Evolutionary conservation across 2,329 filamentous ascomycete species (phyloP).

Genomic region (Colletotrichum orchidophilum): DNA sequence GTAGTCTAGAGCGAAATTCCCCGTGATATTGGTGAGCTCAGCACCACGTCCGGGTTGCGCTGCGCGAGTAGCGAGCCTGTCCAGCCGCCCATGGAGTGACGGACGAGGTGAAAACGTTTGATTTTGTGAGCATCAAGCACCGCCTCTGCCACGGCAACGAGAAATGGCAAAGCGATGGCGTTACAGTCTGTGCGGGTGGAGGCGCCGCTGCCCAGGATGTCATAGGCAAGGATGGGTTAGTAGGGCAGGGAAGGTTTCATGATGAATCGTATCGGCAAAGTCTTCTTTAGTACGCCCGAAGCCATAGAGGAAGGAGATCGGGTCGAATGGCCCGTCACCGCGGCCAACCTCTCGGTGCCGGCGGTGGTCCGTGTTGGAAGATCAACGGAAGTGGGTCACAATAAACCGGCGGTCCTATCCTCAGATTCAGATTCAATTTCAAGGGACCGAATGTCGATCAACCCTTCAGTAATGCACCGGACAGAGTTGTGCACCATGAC

Average conservation of each 20-base stretch:
- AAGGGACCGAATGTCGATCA: no score
- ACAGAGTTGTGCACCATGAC: not conserved
- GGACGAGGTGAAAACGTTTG: conserved; percentile 37
- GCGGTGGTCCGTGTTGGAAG: not conserved
- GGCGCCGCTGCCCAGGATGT: conserved; percentile 39
- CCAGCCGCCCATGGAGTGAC: conserved; percentile 42
- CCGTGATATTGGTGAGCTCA: conserved; percentile 40
- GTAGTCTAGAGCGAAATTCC: conserved; percentile 40
- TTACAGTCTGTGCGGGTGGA: conserved; percentile 33
- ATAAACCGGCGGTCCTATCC: not conserved
- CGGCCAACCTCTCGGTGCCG: not conserved
- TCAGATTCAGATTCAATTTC: no score
- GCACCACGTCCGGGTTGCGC: conserved; percentile 6
- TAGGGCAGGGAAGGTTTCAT: conserved; percentile 31
- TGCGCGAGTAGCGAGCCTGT: conserved; percentile 36
- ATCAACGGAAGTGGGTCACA: not conserved
- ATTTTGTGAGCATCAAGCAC: conserved; percentile 33
- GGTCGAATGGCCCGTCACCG: not conserved
- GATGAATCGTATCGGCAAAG: conserved; percentile 36
- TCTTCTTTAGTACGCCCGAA: conserved; percentile 41
- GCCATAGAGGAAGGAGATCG: conserved; percentile 39
- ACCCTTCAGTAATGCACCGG: not conserved
- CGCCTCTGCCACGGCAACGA: conserved; percentile 32
- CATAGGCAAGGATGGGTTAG: conserved; percentile 37
- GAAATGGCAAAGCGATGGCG: conserved; percentile 34